Conservation (phyloP, 768 basidiomycete genomes). For the Pholiota microspora region DNA sequence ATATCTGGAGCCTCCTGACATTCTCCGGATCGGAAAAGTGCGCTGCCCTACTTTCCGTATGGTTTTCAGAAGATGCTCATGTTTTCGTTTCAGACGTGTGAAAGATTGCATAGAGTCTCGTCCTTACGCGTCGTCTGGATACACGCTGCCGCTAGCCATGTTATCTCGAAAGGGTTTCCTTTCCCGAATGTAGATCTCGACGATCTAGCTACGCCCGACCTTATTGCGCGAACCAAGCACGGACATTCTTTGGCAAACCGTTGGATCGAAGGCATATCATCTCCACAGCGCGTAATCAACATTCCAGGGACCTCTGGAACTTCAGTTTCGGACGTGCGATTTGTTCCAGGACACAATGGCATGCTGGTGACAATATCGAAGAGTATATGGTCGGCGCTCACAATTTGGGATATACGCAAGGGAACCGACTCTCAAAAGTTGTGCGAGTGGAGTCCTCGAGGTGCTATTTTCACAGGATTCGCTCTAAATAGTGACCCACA, state of each 20-base stretch:
- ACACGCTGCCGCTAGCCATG: conserved; percentile 41
- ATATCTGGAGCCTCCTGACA: conserved; percentile 34
- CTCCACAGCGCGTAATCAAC: conserved; percentile 14
- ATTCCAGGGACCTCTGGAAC: conserved; percentile 37
- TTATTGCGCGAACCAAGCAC: conserved; percentile 42
- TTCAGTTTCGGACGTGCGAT: conserved; percentile 49
- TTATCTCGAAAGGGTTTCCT: conserved; percentile 47
- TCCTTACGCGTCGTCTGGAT: conserved; percentile 56
- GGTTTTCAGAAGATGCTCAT: background rate
- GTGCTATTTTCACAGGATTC: conserved; percentile 51
- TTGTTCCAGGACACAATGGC: conserved; percentile 44
- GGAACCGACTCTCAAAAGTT: conserved; percentile 25
- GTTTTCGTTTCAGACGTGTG: conserved; percentile 43
- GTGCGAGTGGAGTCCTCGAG: conserved; percentile 53
- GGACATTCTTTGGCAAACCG: conserved; percentile 47
- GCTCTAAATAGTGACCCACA: conserved; percentile 44
- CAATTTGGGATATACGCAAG: conserved; percentile 46
- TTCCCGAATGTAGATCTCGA: conserved; percentile 41
- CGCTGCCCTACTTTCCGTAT: conserved; percentile 1
- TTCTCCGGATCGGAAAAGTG: conserved; percentile 44
- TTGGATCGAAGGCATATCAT: conserved; percentile 35
- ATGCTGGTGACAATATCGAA: conserved; percentile 53
- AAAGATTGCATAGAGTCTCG: conserved; percentile 42
- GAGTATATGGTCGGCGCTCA: conserved; percentile 58
- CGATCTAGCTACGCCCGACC: conserved; percentile 35